Evolutionary conservation across 208 protist genomes (phyloP).

Genomic region (Leishmania tarentolae): DNA sequence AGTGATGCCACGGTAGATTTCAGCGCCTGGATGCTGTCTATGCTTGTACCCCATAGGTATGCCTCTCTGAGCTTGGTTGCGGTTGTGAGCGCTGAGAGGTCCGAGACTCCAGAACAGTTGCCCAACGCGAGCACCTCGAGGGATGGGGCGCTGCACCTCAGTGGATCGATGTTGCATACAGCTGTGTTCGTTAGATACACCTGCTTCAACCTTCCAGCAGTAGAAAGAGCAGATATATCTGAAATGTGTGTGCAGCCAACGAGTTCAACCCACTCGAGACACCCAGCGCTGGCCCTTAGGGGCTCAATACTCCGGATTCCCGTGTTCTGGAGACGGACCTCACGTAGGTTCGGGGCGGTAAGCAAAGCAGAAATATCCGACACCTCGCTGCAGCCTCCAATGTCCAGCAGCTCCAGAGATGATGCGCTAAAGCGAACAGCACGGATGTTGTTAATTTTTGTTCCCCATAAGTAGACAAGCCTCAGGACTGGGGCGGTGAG

Average conservation of each 20-base stretch:
- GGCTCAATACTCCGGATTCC: constrained; percentile 4
- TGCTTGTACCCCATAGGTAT: constrained; percentile 12
- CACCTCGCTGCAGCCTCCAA: background rate
- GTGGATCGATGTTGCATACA: constrained; percentile 1
- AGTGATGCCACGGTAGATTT: background rate
- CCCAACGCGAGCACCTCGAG: constrained; percentile 13
- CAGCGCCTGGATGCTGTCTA: constrained; percentile 2
- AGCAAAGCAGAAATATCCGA: background rate
- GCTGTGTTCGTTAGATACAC: constrained; percentile 11
- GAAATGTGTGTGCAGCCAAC: constrained; percentile 5
- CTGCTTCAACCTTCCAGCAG: constrained; percentile 9
- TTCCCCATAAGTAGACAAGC: constrained; percentile 14
- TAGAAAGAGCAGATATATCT: constrained; percentile 8
- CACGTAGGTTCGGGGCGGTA: constrained; percentile 8
- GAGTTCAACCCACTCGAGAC: constrained; percentile 2
- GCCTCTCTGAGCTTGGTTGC: constrained; percentile 7
- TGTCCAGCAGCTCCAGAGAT: constrained; percentile 11
- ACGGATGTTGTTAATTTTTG: constrained; percentile 3
- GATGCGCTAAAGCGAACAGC: constrained; percentile 2
- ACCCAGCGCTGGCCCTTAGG: background rate
- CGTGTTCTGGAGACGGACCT: constrained; percentile 18
- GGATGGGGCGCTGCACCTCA: background rate
- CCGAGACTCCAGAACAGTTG: background rate
- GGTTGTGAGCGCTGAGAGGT: background rate
- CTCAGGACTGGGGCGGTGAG: background rate